Base-by-base conservation (phyloP, 345 rosid genomes). In the Pistacia vera region DNA sequence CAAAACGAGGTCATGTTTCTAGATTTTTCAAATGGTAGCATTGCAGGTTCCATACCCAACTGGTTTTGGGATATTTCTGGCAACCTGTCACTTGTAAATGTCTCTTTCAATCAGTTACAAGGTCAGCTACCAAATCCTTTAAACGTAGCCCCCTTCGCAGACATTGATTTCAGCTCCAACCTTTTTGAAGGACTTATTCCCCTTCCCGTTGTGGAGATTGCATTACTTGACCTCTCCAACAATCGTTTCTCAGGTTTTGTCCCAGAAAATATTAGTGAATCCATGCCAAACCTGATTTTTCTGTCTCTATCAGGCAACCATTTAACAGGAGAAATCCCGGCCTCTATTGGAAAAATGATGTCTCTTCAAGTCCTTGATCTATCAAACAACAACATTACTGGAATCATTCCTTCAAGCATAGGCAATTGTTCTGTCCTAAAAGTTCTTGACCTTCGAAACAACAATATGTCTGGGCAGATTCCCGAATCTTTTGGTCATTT, bases 31-130 rank as follows among this genome's bases (percentile, higher is more conserved):
- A 83, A 86, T 71, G 78, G 87, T 38, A 85, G 88, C 78, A 84
- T 88, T 59, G 74, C 78, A 17, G 85, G 66, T 60, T 35, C 77
- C 16, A 71, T 88, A 20, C 91, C 89, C 0, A 48, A 66, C 30
- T 88, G 91, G 91, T 77, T 88, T 55, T 88, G 91, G 89, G 82
- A 75, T 25, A 71, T 80, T 61, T 82, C 87, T 61, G 36, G 68
- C 28, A 81, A 85, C 59, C 59, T 80, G 4, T 68, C 81, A 36
- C 9, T 63, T 41, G 58, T 83, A 17, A 78, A 85, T 75, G 77
- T 85, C 48, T 85, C 88, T 12, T 65, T 70, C 48, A 85, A 85
- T 62, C 57, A 35, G 17, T 36, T 86, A 17, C 72, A 68, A 14
- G 87, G 87, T 46, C 70, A 58, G 25, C 59, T 85, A 35, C 86